A percentile compares a stretch with the other conserved stretches of the same genome.
Conservation (phyloP, 2,329 filamentous ascomycete species). For the Aspergillus felis region DNA sequence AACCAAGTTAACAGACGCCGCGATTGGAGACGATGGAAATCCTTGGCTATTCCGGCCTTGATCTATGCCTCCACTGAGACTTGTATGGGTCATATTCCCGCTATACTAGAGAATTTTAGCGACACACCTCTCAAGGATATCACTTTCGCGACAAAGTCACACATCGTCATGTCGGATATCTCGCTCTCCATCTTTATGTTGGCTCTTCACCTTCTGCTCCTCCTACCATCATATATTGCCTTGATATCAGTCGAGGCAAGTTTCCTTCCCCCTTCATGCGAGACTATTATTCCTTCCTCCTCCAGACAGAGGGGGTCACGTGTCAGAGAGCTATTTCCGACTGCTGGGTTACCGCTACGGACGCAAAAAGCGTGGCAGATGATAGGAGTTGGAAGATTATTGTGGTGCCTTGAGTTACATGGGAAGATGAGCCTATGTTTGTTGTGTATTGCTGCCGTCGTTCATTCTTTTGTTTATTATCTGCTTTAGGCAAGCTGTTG, state of each 20-base stretch:
- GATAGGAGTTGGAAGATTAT: neutral
- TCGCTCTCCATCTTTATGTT: constrained; percentile 1
- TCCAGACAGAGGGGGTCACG: neutral
- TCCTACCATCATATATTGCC: constrained; percentile 1
- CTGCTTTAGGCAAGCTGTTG: neutral
- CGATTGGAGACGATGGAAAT: neutral
- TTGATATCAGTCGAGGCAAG: constrained; percentile 1
- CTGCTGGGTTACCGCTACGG: neutral
- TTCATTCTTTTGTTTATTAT: neutral
- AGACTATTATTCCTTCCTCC: neutral
- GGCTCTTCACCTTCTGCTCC: neutral
- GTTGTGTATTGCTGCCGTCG: neutral
- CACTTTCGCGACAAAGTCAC: neutral
- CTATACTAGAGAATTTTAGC: neutral
- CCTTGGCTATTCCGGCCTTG: neutral
- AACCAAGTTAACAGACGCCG: neutral
- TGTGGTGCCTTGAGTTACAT: constrained; percentile 3
- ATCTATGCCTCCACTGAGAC: neutral
- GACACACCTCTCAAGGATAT: neutral
- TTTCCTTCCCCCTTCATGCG: neutral
- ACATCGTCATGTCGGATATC: constrained; percentile 1
- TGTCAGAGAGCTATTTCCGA: neutral
- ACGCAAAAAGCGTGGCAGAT: neutral
- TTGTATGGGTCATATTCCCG: neutral
- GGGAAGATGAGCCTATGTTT: constrained; percentile 7